Conservation (phyloP, 2,329 filamentous ascomycete species). For the Didymella exigua region DNA sequence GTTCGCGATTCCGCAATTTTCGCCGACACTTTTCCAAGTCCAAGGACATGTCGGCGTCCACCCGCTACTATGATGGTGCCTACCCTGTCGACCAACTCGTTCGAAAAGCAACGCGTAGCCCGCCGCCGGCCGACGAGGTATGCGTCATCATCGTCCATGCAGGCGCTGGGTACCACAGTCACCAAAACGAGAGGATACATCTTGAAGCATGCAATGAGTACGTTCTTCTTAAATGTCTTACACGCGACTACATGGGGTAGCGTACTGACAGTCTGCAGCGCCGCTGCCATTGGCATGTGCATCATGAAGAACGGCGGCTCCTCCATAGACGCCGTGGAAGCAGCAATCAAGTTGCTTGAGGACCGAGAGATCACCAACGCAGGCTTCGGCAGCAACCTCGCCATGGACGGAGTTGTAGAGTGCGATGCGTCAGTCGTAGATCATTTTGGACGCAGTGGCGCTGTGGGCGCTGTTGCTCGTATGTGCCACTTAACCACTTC, state of each 20-base stretch:
- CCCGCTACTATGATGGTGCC: conserved; percentile 32
- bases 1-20: conserved; percentile 32
- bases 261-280: conserved; percentile 58
- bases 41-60: conserved; percentile 35
- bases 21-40: conserved; percentile 32
- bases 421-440: conserved; percentile 95
- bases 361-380: conserved; percentile 96
- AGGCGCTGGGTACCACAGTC: conserved; percentile 91
- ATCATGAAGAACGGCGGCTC: conserved; percentile 78
- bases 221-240: conserved; percentile 45
- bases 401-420: conserved; percentile 88
- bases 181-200: conserved; percentile 82
- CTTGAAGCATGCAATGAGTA: conserved; percentile 88
- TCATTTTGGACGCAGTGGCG: conserved; percentile 87
- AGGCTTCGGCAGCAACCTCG: conserved; percentile 92
- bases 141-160: conserved; percentile 94
- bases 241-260: not conserved
- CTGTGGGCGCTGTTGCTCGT: conserved; percentile 90
- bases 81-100: conserved; percentile 26
- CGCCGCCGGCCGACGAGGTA: conserved; percentile 53
- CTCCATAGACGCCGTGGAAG: conserved; percentile 87
- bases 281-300: conserved; percentile 81
- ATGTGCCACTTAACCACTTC: conserved; percentile 48
- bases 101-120: conserved; percentile 49
- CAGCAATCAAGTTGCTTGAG: conserved; percentile 84